Evolutionary conservation across 768 basidiomycete species (phyloP).

Genomic region (Mycena vitilis): DNA sequence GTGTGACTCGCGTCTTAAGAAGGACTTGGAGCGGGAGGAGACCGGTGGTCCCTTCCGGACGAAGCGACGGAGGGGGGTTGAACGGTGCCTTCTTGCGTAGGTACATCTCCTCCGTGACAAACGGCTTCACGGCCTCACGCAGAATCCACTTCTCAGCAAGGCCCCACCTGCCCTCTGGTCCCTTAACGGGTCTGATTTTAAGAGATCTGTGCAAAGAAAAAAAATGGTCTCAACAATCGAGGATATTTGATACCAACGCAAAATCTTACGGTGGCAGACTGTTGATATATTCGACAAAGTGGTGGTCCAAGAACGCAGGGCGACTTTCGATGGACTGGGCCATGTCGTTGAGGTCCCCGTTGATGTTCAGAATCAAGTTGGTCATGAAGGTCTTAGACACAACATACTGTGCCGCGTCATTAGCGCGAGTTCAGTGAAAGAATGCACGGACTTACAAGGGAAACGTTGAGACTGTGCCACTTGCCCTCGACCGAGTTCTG

Average conservation of each 20-base stretch:
- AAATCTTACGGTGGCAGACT: slow-evolving; percentile 29
- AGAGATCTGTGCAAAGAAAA: slow-evolving; percentile 15
- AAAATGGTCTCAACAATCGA: too few relatives aligned
- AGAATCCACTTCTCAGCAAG: slow-evolving; percentile 36
- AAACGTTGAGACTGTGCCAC: slow-evolving; percentile 32
- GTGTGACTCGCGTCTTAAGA: slow-evolving; percentile 28
- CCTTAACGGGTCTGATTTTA: slow-evolving; percentile 22
- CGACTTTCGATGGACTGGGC: slow-evolving; percentile 28
- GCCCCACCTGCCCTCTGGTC: slow-evolving; percentile 13
- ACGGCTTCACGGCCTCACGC: slow-evolving; percentile 33
- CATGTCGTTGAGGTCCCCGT: slow-evolving; percentile 34
- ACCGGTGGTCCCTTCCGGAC: not conserved
- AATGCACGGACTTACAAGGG: slow-evolving; percentile 11
- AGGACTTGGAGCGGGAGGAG: slow-evolving; percentile 25
- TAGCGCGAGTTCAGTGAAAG: not conserved
- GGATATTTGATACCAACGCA: too few relatives aligned
- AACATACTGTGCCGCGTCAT: slow-evolving; percentile 20
- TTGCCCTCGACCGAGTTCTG: slow-evolving; percentile 21
- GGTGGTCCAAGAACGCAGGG: slow-evolving; percentile 27
- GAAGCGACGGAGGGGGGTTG: slow-evolving; percentile 28
- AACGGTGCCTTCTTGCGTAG: slow-evolving; percentile 28
- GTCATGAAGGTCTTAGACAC: slow-evolving; percentile 26
- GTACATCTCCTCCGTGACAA: slow-evolving; percentile 34
- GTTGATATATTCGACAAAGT: slow-evolving; percentile 35
- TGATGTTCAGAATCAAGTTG: slow-evolving; percentile 17